Conservation (phyloP, 2,329 filamentous ascomycete species). For the Cladorrhinum sp. region DNA sequence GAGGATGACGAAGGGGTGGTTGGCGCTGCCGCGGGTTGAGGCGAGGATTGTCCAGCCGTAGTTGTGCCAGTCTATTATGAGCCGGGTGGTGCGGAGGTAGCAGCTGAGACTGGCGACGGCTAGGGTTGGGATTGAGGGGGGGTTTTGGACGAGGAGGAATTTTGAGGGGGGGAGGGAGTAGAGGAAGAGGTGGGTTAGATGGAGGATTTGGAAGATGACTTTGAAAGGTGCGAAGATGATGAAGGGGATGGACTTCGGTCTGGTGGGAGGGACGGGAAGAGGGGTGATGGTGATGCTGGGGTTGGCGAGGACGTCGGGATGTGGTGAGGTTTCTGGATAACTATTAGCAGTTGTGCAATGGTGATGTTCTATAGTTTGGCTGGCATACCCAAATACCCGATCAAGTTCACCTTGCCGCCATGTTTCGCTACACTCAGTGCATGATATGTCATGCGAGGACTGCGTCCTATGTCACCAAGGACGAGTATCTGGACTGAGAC, state of each 20-base stretch:
- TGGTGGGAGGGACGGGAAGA: conserved; percentile 63
- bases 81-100: conserved; percentile 71
- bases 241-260: conserved; percentile 69
- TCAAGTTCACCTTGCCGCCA: conserved; percentile 74
- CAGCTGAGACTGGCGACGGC: conserved; percentile 70
- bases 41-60: conserved; percentile 93
- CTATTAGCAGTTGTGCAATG: neutral
- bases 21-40: conserved; percentile 48
- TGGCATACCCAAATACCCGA: conserved; percentile 75
- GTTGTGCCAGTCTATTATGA: conserved; percentile 98
- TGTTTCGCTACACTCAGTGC: conserved; percentile 85
- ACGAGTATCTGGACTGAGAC: conserved; percentile 75
- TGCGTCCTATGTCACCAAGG: conserved; percentile 90
- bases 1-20: conserved; percentile 72
- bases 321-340: conserved; percentile 68
- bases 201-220: conserved; percentile 76
- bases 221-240: conserved; percentile 77
- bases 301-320: conserved; percentile 71
- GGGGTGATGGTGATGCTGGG: conserved; percentile 68
- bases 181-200: conserved; percentile 67
- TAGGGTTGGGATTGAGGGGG: conserved; percentile 89
- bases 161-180: conserved; percentile 71
- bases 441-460: conserved; percentile 98
- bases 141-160: conserved; percentile 91
- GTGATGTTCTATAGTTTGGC: neutral